These are phyloP conservation scores for Trichoderma simmonsii DNA, from an alignment of 2,329 filamentous ascomycete genomes.

Conservation along the genomic window DNA sequence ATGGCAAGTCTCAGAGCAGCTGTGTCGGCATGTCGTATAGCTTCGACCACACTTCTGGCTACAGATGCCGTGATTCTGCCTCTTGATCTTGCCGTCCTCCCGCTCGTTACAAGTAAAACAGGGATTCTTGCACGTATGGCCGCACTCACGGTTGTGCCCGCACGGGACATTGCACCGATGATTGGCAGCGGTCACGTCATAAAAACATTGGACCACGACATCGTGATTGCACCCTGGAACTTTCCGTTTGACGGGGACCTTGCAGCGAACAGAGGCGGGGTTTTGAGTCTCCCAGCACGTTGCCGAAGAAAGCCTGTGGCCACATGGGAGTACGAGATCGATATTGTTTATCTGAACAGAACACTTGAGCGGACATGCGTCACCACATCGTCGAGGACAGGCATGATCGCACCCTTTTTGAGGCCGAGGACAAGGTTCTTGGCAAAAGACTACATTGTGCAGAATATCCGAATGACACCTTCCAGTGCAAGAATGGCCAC, in stretches of 20 bases:
- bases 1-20: slow-evolving; percentile 53
- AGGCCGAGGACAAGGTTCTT: slow-evolving; percentile 42
- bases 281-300: slow-evolving; percentile 44
- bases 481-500: slow-evolving; percentile 47
- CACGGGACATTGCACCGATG: slow-evolving; percentile 53
- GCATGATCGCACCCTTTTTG: slow-evolving; percentile 43
- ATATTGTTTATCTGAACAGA: slow-evolving; percentile 30
- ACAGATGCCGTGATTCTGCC: slow-evolving; percentile 47
- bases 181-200: slow-evolving; percentile 37
- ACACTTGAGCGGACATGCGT: slow-evolving; percentile 40
- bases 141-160: slow-evolving; percentile 47
- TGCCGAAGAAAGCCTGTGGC: slow-evolving; percentile 35
- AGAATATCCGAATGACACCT: slow-evolving; percentile 47
- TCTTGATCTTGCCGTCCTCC: slow-evolving; percentile 28
- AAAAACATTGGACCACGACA: slow-evolving; percentile 47
- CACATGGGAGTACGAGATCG: slow-evolving; percentile 39
- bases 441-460: slow-evolving; percentile 46
- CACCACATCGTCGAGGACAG: slow-evolving; percentile 43
- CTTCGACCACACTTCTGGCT: slow-evolving; percentile 45
- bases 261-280: slow-evolving; percentile 47
- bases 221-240: slow-evolving; percentile 56
- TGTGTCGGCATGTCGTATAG: slow-evolving; percentile 55
- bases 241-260: slow-evolving; percentile 40
- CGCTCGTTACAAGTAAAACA: slow-evolving; percentile 50
- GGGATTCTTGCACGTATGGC: slow-evolving; percentile 51